Evolutionary conservation across 495 filamentous ascomycete genomes (phyloP), one percentile per base, ranked within the genome.

Genomic region (Aspergillus ellipticus): DNA sequence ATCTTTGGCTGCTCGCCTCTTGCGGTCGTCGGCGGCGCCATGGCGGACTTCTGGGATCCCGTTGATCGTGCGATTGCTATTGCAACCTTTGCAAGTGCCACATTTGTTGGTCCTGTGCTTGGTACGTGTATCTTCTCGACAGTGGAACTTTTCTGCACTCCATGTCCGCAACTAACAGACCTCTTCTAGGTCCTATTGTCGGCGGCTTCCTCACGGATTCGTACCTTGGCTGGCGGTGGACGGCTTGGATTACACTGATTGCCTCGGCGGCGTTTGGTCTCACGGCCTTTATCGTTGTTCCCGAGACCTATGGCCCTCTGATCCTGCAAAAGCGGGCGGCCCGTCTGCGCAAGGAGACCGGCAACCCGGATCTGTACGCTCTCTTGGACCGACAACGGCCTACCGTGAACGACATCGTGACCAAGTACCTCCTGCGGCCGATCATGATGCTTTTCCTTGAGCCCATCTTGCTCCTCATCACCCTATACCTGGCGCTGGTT

Each of bases 141-240:
- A 6, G 33, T n/a, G 35, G 5, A n/a, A 39, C 4, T 42, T 15
- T 6, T 37, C 8, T 75, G 76, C 7, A 17, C 4, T 39, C 24
- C 26, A 21, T 35, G 39, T 24, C 6, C 20, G 16, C n/a, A n/a
- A 54, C 59, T 62, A 19, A 61, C 54, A 35, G n/a, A 2, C 17
- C 1, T 35, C 13, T 37, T 9, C 28, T 43, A 65, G 59, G 59
- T n/a, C 64, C 64, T 15, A 66, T 66, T 51, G 54, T 66, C 5
- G 84, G 82, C 26, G 79, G 77, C n/a, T 87, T 85, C 63, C 74
- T 85, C 48, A 79, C 75, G 4, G 71, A 79, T 17, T 75, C 70
- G 15, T 71, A 80, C 48, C 74, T 86, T 2, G 78, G 76, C 52
- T 87, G 85, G 85, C 72, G 82, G 33, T 88, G 85, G 83, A 83